Evolutionary conservation across 2,329 filamentous ascomycete species (phyloP).

Genomic region (Clarireedia hainanense): DNA sequence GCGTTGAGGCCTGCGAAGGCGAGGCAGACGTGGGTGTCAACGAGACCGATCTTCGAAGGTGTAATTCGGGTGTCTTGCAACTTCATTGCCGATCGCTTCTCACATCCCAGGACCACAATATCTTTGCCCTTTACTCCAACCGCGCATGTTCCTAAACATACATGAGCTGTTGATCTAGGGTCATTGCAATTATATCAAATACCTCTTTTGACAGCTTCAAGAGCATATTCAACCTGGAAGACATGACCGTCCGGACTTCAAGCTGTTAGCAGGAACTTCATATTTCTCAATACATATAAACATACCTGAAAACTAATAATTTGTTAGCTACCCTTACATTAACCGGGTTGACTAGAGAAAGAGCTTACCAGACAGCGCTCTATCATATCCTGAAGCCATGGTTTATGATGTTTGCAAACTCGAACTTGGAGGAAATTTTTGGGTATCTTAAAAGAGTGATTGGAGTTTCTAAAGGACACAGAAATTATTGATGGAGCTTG

Average conservation of each 20-base stretch:
- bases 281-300: background rate
- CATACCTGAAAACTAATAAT: conserved; percentile 72
- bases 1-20: conserved; percentile 97
- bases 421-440: conserved; percentile 1
- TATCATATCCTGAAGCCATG: conserved; percentile 96
- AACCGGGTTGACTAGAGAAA: conserved; percentile 23
- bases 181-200: conserved; percentile 20
- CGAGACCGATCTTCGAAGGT: conserved; percentile 93
- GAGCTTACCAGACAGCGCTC: conserved; percentile 89
- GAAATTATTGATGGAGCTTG: conserved; percentile 11
- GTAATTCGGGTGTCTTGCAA: conserved; percentile 98
- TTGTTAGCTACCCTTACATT: conserved; percentile 36
- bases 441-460: conserved; percentile 9
- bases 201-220: conserved; percentile 98
- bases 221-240: conserved; percentile 99
- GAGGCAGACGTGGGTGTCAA: conserved; percentile 93
- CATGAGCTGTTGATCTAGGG: conserved; percentile 17
- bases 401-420: conserved; percentile 26
- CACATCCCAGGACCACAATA: conserved; percentile 93
- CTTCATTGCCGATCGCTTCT: conserved; percentile 99
- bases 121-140: conserved; percentile 94
- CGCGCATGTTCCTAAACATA: conserved; percentile 74
- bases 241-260: conserved; percentile 95
- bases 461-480: conserved; percentile 11
- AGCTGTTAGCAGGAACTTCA: conserved; percentile 36